Evolutionary conservation across 2,329 filamentous ascomycete species (phyloP).

Genomic region (Dactylellina parvicollis): DNA sequence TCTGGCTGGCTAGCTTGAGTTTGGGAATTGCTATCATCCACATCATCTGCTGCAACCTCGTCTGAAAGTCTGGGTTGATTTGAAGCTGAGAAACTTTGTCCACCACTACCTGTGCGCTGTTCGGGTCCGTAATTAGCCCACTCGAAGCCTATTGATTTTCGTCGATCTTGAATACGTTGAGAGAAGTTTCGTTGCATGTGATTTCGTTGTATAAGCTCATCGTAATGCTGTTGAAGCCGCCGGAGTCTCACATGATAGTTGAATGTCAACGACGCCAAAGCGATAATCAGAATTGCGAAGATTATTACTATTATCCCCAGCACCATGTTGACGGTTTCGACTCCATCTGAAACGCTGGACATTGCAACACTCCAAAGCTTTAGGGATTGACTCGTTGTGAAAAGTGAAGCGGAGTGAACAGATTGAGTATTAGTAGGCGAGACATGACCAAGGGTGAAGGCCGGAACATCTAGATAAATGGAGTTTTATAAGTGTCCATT

Average conservation of each 20-base stretch:
- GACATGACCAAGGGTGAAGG: no score
- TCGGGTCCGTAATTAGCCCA: not conserved
- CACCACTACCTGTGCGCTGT: not conserved
- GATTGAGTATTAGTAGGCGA: no score
- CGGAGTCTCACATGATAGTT: conserved; percentile 26
- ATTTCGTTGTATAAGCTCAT: not conserved
- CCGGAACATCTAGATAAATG: no score
- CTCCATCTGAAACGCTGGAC: not conserved
- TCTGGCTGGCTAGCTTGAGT: not conserved
- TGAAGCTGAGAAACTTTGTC: not conserved
- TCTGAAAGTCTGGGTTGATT: not conserved
- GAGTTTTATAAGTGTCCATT: no score
- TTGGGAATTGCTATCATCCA: not conserved
- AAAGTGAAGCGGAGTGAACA: no score
- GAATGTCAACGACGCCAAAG: not conserved
- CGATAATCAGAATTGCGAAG: conserved; percentile 20
- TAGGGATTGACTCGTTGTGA: not conserved
- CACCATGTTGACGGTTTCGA: not conserved
- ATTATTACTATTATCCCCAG: conserved; percentile 22
- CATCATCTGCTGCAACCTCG: not conserved
- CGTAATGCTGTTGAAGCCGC: conserved; percentile 16
- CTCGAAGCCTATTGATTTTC: conserved; percentile 10
- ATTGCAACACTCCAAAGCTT: not conserved
- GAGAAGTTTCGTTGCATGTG: not conserved
- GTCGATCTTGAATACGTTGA: conserved; percentile 11